Base-by-base conservation (phyloP, 1,284 basidiomycete species). In the Ganoderma resinaceum region DNA sequence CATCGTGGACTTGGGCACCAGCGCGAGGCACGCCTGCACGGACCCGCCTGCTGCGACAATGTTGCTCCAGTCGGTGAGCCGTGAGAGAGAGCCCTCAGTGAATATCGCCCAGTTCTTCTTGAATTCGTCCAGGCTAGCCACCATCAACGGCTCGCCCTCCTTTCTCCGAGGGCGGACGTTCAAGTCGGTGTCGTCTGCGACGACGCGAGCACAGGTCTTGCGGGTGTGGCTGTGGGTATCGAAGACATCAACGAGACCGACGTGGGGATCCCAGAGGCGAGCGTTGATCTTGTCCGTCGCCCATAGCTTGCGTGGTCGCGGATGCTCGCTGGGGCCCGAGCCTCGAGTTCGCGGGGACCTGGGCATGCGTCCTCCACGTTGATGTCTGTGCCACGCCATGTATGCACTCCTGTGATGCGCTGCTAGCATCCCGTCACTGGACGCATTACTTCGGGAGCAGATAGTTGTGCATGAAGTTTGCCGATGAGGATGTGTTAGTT, bases 21-120 rank as follows among this genome's bases (percentile, higher is more conserved):
- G 87, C 12, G 81, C 74, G 61, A 90, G 77, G 66, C 87, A 88
- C 1, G 87, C 88, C 35, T 87, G 82, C 18, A 89, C 85, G 1
- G 86, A 80, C 12, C 88, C 88, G 18, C 89, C 88, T 60, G 87
- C 87, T 29, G 83, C 87, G n/a, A 89, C 79, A 69, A 89, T 85
- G 71, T 88, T 88, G 78, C 81, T 86, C 86, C 87, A 88, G 73
- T 88, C 84, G 46, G 80, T 38, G 23, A 88, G 78, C 73, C 87
- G 85, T 6, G 85, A 86, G n/a, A 90, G 78, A 1, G 86, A 86
- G 4, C 84, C 84, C 72, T 89, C 87, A 11, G 84, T 85, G 76
- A 90, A 90, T 55, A 89, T 80, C 6, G 81, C 66, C 87, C 87
- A 90, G 72, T 87, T 87, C 79, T 83, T 84, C 79, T 84, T 85